Evolutionary conservation across 192 early-diverging fungal species (phyloP), one percentile per base, ranked within the genome.

Genomic region (Podila epigama): DNA sequence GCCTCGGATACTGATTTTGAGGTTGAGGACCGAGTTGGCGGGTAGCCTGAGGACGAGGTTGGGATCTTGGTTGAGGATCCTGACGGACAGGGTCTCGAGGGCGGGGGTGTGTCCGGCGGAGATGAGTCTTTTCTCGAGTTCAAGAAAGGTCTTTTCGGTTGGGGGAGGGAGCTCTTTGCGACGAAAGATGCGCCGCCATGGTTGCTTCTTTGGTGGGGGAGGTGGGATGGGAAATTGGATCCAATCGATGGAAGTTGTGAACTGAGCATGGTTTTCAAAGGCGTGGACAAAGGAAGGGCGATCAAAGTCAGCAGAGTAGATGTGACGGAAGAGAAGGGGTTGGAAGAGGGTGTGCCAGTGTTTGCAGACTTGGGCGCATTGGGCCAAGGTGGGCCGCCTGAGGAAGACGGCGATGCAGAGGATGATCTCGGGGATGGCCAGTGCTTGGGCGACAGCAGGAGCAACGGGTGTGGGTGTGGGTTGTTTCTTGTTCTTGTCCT

Each of bases 281-380:
- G 66, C 61, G 1, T 18, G 25, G 15, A 64, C 35, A 29, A 77
- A 77, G 3, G 59, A 55, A 0, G 61, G 59, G 2, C 51, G 60
- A 48, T 77, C 66, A 63, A 77, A 77, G 18, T 77, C 66, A 1
- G 65, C 12, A 11, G 66, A 12, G 1, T 54, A 10, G 39, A 77
- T 40, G 33, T 53, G 37, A 2, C 61, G 65, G 40, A 68, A 77
- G 35, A 77, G 60, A 7, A 77, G 52, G 6, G 73, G 73, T 6
- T 77, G 66, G 27, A 77, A 68, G 48, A 68, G 58, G 27, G n/a
- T 18, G 39, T 59, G 13, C 73, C 73, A 77, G n/a, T 68, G 55
- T 32, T 58, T 58, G 28, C 66, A 68, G 9, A 77, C 73, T 12
- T 36, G 36, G 12, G 60, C 29, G 22, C 73, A 77, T 28, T 25